Evolutionary conservation across 768 basidiomycete genomes (phyloP).

Genomic region (Pholiota conissans): DNA sequence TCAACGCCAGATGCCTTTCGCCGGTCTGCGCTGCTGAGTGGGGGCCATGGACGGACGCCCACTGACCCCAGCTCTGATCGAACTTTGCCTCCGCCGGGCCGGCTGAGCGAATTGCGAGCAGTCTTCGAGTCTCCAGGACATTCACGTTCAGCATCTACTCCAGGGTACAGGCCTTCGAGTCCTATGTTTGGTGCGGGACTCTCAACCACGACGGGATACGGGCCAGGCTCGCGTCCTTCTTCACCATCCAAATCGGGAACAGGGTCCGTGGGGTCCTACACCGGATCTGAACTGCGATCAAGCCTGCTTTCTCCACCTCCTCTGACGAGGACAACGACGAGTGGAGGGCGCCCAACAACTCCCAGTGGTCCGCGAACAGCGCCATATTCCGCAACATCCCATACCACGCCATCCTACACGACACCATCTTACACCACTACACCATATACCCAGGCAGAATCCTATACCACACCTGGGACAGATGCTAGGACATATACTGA

Average conservation of each 20-base stretch:
- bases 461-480: conserved; percentile 26
- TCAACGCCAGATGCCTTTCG: conserved; percentile 46
- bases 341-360: conserved; percentile 30
- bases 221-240: conserved; percentile 42
- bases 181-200: conserved; percentile 33
- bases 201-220: conserved; percentile 31
- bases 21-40: conserved; percentile 43
- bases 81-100: conserved; percentile 50
- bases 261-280: conserved; percentile 36
- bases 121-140: conserved; percentile 62
- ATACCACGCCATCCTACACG: conserved; percentile 31
- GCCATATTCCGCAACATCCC: conserved; percentile 31
- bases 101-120: conserved; percentile 71
- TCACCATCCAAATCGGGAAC: conserved; percentile 44
- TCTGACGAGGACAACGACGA: conserved; percentile 35
- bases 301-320: conserved; percentile 51
- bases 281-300: conserved; percentile 30
- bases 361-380: conserved; percentile 25
- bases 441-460: conserved; percentile 8
- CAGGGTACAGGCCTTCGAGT: conserved; percentile 39
- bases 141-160: conserved; percentile 53
- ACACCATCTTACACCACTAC: conserved; percentile 41
- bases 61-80: conserved; percentile 56
- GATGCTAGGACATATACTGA: conserved; percentile 31
- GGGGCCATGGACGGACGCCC: conserved; percentile 52